These are phyloP conservation scores for Sugiyamaella americana DNA, from an alignment of 805 yeast species.

Conservation along the genomic window DNA sequence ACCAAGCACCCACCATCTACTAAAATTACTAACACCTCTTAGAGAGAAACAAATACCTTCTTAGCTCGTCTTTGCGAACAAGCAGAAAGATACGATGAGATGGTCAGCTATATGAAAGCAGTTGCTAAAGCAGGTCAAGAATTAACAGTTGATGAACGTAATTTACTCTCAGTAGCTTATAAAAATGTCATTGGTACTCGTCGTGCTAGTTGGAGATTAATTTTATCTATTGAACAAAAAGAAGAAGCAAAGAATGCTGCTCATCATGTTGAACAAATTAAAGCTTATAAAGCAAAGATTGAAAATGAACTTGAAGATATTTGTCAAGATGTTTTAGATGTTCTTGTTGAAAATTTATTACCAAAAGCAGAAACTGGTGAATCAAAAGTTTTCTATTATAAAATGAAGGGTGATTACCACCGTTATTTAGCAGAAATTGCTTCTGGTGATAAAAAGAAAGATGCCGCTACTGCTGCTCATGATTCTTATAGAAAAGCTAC, in stretches of 20 bases:
- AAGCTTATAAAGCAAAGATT: conserved; percentile 92
- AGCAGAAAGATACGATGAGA: conserved; percentile 99
- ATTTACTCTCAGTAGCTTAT: conserved; percentile 94
- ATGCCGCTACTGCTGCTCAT: conserved; percentile 88
- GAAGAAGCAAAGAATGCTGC: conserved; percentile 97
- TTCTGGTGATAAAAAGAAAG: conserved; percentile 84
- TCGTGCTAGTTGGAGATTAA: conserved; percentile 99
- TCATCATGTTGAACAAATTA: conserved; percentile 78
- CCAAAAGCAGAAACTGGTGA: conserved; percentile 96
- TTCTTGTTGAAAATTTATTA: conserved; percentile 82
- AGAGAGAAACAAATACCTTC: conserved; percentile 85
- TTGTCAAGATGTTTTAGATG: conserved; percentile 89
- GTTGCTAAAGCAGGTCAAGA: conserved; percentile 69
- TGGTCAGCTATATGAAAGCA: conserved; percentile 98
- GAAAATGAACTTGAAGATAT: conserved; percentile 91
- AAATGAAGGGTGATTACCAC: conserved; percentile 99
- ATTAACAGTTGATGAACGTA: conserved; percentile 96
- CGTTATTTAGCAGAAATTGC: conserved; percentile 99
- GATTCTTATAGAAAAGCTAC: conserved; percentile 96
- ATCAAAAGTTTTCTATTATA: conserved; percentile 96
- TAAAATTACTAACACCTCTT: neutral
- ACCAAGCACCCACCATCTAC: too few relatives aligned
- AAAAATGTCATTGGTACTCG: conserved; percentile 98
- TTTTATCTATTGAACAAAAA: conserved; percentile 96
- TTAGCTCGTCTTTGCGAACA: conserved; percentile 98